phyloP scores from a whole-genome alignment of 768 basidiomycete species.

The Glaciozyma martinii region DNA sequence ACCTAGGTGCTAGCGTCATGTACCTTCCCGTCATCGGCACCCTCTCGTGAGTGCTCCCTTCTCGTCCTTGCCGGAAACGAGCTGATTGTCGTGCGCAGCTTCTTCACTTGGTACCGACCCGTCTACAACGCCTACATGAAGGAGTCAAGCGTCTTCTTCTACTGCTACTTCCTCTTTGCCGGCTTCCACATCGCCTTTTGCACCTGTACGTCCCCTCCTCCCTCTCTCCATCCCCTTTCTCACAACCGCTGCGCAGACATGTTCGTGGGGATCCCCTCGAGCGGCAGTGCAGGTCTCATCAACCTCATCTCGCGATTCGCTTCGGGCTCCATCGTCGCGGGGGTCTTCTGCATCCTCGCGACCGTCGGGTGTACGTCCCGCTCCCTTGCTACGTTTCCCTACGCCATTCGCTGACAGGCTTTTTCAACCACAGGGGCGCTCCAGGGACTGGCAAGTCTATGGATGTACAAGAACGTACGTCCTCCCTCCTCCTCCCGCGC shows the following conservation, averaged over 20 bases:
- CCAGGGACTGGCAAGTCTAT: constrained; percentile 58
- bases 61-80: neutral
- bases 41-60: constrained; percentile 40
- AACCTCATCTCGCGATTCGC: constrained; percentile 78
- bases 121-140: constrained; percentile 83
- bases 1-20: constrained; percentile 75
- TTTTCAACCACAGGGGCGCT: too few species aligned
- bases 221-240: constrained; percentile 92
- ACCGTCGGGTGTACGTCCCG: constrained; percentile 86
- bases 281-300: constrained; percentile 90
- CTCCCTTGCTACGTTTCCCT: too few species aligned
- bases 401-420: too few species aligned
- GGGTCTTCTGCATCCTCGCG: constrained; percentile 67
- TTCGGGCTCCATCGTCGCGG: constrained; percentile 63
- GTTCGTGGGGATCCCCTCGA: constrained; percentile 85
- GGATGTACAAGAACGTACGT: constrained; percentile 31
- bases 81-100: neutral
- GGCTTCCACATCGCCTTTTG: constrained; percentile 92
- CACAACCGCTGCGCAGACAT: constrained; percentile 82
- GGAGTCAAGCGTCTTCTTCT: constrained; percentile 78
- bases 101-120: constrained; percentile 50
- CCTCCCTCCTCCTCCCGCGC: too few species aligned
- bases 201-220: constrained; percentile 58
- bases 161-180: constrained; percentile 92
- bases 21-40: constrained; percentile 64